Percentiles rank a stretch among this genome's conserved stretches.
phyloP scores from a whole-genome alignment of 169 alveolate genomes.

The Plasmodium reichenowi region DNA sequence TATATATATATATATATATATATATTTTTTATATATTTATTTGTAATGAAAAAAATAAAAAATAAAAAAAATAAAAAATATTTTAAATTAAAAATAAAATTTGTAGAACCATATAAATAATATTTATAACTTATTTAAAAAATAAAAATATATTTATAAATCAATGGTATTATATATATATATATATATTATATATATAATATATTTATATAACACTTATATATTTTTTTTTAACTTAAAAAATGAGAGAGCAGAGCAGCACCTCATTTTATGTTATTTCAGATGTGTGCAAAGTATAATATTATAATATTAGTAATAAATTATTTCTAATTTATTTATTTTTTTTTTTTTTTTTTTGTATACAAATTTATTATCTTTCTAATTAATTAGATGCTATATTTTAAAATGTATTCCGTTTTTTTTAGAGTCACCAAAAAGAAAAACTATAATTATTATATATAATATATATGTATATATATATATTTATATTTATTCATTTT shows the following conservation, averaged over 20 bases:
- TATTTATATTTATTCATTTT: too few relatives aligned
- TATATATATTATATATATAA: not conserved
- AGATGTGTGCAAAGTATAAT: slow-evolving; percentile 18
- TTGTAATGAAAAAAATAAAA: not conserved
- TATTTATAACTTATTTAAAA: too few relatives aligned
- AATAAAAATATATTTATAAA: too few relatives aligned
- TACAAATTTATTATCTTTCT: too few relatives aligned
- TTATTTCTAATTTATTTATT: too few relatives aligned
- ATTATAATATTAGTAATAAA: not conserved
- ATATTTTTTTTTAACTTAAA: not conserved
- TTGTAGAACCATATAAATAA: not conserved
- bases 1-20: not conserved
- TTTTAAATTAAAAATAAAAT: not conserved
- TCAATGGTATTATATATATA: not conserved
- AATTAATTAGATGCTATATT: too few relatives aligned
- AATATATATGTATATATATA: too few relatives aligned
- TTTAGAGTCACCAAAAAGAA: too few relatives aligned
- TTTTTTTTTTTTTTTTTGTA: too few relatives aligned
- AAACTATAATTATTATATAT: too few relatives aligned
- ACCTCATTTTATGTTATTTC: not conserved
- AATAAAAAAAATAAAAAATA: not conserved
- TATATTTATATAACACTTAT: not conserved
- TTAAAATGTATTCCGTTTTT: too few relatives aligned
- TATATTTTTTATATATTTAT: not conserved
- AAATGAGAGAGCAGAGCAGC: not conserved